Base-by-base conservation (phyloP, 1,284 basidiomycete genomes). In the Cryptococcus sp. region DNA sequence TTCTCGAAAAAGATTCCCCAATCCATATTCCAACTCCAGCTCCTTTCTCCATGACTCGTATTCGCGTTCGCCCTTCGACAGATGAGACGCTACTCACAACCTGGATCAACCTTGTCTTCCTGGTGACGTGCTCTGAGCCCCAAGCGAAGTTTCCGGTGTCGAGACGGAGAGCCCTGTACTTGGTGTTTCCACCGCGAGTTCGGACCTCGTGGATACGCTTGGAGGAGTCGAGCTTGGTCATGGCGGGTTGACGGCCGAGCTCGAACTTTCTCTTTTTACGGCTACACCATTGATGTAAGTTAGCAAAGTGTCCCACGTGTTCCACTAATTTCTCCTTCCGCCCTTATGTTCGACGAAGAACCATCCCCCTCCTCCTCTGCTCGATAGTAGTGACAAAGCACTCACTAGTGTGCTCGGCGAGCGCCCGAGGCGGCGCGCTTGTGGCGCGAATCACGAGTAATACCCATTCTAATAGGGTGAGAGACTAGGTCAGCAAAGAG, bases 191-290 rank as follows among this genome's bases (percentile, higher is more conserved):
- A 70, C 93, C 93, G 76, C 94, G 90, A 52, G 89, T 88, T 76
- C 93, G 91, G 65, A 97, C 93, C 54, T 86, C 85, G 83, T 95
- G 93, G 73, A 97, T 83, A 65, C 93, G 90, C 84, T 96, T 97
- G 62, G 88, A 77, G 58, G 93, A 91, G 69, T 73, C 70, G 68
- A 97, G 87, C 84, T 91, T 96, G 79, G 93, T 97, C 86, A 83
- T 92, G 66, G 93, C 94, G 60, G 93, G 83, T 80, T 96, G 93
- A 79, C 93, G 92, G 78, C 92, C 93, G 78, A 96, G 88, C 85
- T 96, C 93, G 82, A 95, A 95, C 84, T 95, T 95, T 88, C 93
- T 87, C 89, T 95, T 96, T 86, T 96, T 96, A 84, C 93, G 90
- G 84, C 69, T 69, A 13, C 30, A 35, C 30, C 7, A 35, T 51